Evolutionary conservation across 495 filamentous ascomycete species (phyloP), one percentile per base, ranked within the genome.

Genomic region (Penicillium paradoxum): DNA sequence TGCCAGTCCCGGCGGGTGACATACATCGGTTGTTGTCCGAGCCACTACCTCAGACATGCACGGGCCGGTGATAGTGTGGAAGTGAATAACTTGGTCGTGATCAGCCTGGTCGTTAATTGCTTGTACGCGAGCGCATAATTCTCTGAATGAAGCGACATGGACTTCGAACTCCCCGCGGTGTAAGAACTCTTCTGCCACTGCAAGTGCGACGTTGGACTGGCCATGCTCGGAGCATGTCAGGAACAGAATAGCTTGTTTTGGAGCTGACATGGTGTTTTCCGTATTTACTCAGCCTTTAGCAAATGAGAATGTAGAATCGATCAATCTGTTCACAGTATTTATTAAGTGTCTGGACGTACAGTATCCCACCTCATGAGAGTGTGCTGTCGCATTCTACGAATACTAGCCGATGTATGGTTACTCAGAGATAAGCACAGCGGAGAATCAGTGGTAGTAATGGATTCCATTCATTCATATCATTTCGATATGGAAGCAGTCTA

Each of bases 161-260:
- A 83, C 66, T 21, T 75, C 67, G 24, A 78, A 70, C 30, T 70
- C 51, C 2, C 64, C 68, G 11, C 72, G 70, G 10, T 67, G 60
- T 22, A 80, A 59, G 1, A 83, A 73, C 45, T 79, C 78, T 22
- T 80, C 72, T 18, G 70, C 70, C 1, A 77, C 71, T 9, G 80
- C 79, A 1, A 83, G 71, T 30, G 74, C 70, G 21, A 82, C 76
- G 57, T 82, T 82, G 22, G 75, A 73, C 49, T 81, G 77, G 15
- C 80, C 80, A 46, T 76, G 69, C 53, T 82, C 80, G 37, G 75
- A 74, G 65, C 77, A 80, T 6, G 80, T 79, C 51, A 83, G 60
- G 44, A 83, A 75, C 9, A 83, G 65, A 14, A 79, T 66, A 4
- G 55, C 61, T 25, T 49, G 46, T 6, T 30, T 44, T 17, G 38